phyloP scores from a whole-genome alignment of 257 asterid genomes.

The Dorcoceras hygrometricum region DNA sequence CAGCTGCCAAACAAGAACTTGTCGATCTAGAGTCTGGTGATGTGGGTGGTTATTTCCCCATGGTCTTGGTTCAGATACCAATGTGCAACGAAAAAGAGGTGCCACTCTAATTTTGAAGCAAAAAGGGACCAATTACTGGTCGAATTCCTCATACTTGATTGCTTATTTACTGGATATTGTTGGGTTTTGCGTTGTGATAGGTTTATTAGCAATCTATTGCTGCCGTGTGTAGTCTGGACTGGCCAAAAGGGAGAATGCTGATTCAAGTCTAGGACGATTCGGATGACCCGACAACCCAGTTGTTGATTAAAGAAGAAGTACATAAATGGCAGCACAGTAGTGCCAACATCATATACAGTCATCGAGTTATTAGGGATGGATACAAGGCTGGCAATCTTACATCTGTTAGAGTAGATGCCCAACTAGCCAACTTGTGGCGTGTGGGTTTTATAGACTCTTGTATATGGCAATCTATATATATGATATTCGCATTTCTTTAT shows the following conservation, averaged over 20 bases:
- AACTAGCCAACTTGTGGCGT: too few species aligned
- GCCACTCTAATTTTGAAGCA: too few species aligned
- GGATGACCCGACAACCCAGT: slow-evolving; percentile 19
- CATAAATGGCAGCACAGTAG: slow-evolving; percentile 25
- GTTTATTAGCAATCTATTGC: slow-evolving; percentile 25
- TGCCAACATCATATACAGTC: slow-evolving; percentile 24
- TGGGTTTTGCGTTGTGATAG: not conserved
- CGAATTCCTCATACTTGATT: too few species aligned
- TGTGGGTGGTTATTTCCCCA: slow-evolving; percentile 8
- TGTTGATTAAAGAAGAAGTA: slow-evolving; percentile 23
- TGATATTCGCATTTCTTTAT: too few species aligned
- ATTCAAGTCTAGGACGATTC: slow-evolving; percentile 25
- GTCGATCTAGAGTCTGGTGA: slow-evolving; percentile 21
- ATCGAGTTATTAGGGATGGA: slow-evolving; percentile 47
- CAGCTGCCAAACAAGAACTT: slow-evolving; percentile 15
- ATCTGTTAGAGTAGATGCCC: too few species aligned
- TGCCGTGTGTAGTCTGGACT: slow-evolving; percentile 24
- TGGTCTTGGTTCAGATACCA: slow-evolving; percentile 26
- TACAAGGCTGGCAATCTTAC: slow-evolving; percentile 59
- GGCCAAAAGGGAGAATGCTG: slow-evolving; percentile 21
- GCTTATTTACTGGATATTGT: too few species aligned
- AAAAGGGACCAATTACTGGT: too few species aligned
- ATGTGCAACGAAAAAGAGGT: slow-evolving; percentile 28
- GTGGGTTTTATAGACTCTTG: too few species aligned
- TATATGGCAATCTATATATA: too few species aligned